Conservation (phyloP, 495 filamentous ascomycete genomes). For the Aspergillus funiculosus region DNA sequence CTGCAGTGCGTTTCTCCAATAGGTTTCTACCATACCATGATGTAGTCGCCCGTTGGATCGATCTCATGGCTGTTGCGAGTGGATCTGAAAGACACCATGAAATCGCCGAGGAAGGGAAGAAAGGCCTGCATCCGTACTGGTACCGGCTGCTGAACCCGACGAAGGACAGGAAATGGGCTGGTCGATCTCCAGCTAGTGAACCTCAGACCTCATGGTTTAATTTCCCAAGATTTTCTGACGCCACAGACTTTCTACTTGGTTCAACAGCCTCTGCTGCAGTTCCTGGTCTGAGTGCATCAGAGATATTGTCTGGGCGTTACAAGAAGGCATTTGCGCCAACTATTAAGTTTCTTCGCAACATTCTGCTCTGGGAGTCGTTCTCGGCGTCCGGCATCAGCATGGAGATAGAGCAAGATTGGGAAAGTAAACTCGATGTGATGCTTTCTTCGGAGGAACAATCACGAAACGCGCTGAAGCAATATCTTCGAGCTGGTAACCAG, state of each 20-base stretch:
- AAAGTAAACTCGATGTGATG: slow-evolving; percentile 64
- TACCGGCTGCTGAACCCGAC: slow-evolving; percentile 58
- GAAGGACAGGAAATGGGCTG: slow-evolving; percentile 26
- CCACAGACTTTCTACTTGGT: slow-evolving; percentile 30
- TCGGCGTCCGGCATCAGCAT: slow-evolving; percentile 42
- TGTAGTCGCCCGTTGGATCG: slow-evolving; percentile 76
- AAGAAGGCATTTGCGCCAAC: slow-evolving; percentile 51
- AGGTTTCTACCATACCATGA: slow-evolving; percentile 77
- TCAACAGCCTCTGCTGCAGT: slow-evolving; percentile 20
- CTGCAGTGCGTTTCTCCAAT: slow-evolving; percentile 85
- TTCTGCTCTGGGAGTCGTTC: slow-evolving; percentile 70
- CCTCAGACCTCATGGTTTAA: slow-evolving; percentile 31
- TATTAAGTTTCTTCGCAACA: slow-evolving; percentile 63
- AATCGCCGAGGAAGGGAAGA: slow-evolving; percentile 81
- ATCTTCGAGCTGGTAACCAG: slow-evolving; percentile 34
- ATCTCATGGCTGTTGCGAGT: slow-evolving; percentile 70
- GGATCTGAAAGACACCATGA: slow-evolving; percentile 63
- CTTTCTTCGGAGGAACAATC: slow-evolving; percentile 59
- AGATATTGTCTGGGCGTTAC: slow-evolving; percentile 29
- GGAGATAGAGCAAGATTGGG: slow-evolving; percentile 77
- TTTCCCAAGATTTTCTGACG: slow-evolving; percentile 43
- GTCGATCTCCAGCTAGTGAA: slow-evolving; percentile 12
- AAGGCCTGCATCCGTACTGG: slow-evolving; percentile 81
- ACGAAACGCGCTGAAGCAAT: slow-evolving; percentile 51
- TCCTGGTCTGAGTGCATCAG: slow-evolving; percentile 18